Evolutionary conservation across 2,329 filamentous ascomycete species (phyloP), one percentile per base, ranked within the genome.

Genomic region (Pochonia chlamydosporia): DNA sequence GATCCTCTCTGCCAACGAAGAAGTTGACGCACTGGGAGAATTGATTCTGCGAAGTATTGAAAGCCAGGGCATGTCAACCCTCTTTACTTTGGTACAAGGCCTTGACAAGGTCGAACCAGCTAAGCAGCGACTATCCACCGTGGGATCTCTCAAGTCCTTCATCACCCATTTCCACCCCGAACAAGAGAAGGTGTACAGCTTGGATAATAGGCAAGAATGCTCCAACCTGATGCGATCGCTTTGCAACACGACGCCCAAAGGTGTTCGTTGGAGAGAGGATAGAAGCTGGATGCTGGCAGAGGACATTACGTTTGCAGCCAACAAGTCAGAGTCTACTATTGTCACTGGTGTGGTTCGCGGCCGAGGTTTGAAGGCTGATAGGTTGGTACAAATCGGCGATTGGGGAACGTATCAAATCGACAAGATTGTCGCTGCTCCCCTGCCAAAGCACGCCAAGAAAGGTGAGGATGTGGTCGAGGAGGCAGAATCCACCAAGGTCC

Each of bases 241-340:
- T 14, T 99, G 93, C 74, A 96, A 84, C 54, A 89, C 87, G 30
- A 90, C 86, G 37, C 92, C 93, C 10, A 97, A 95, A 70, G 93
- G 93, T 1, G 81, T 99, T n/a, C 75, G 85, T 53, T 99, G 93
- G 93, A 82, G 93, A 57, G 93, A 99, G 44, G 89, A 96, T 54
- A 80, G 93, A 56, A 95, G 90, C 58, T 99, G 93, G 88, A 89
- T 99, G 85, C 71, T 96, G 48, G 81, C 92, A 4, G 93, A 99
- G 54, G 79, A 91, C 24, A 74, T 96, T 45, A 70, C 79, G 56
- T 95, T 90, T 76, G 76, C 81, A 10, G 74, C 79, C 24, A 73
- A 69, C 4, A 75, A 75, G 10, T 72, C 75, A 1, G 75, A 79
- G n/a, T 72, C 82, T 36, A 86, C 89, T 8, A 71, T 91, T 7